A percentile compares a stretch with the other conserved stretches of the same genome.
Evolutionary conservation across 306 rosid species (phyloP).

Genomic region (Vicia sativa): DNA sequence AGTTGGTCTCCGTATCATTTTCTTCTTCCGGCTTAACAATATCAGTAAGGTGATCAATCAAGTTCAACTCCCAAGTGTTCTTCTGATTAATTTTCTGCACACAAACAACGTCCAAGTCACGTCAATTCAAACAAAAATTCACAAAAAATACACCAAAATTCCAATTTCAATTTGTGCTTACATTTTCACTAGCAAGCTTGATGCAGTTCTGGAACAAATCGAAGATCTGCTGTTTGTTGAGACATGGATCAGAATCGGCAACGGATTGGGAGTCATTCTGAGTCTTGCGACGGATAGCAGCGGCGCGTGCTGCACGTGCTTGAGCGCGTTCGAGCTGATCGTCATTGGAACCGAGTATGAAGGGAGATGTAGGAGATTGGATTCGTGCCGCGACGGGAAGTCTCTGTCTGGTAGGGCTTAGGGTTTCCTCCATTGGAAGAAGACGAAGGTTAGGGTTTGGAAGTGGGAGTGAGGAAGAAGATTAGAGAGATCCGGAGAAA

Average conservation of each 20-base stretch:
- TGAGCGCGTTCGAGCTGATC: constrained; percentile 89
- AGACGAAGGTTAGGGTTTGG: constrained; percentile 36
- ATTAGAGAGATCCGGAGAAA: constrained; percentile 25
- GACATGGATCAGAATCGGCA: constrained; percentile 48
- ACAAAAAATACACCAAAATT: background rate
- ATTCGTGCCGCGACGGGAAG: constrained; percentile 68
- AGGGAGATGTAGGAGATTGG: constrained; percentile 88
- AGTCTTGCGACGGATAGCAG: constrained; percentile 72
- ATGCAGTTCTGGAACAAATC: constrained; percentile 96
- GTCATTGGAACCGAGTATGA: constrained; percentile 81
- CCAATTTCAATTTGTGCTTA: constrained; percentile 17
- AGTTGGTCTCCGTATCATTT: constrained; percentile 79
- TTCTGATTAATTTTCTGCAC: constrained; percentile 97
- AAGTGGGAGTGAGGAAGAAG: constrained; percentile 4
- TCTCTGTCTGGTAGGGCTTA: constrained; percentile 76
- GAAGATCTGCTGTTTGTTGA: constrained; percentile 79
- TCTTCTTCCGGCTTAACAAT: constrained; percentile 83
- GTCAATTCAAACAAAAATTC: background rate
- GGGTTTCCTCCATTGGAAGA: constrained; percentile 65
- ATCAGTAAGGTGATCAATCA: constrained; percentile 91
- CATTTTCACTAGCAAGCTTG: constrained; percentile 97
- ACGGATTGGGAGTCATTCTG: constrained; percentile 39
- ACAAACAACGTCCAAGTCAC: constrained; percentile 6
- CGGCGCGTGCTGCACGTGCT: constrained; percentile 94
- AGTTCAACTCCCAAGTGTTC: constrained; percentile 91